Base-by-base conservation (phyloP, 2,329 filamentous ascomycete species). In the Chaetomiaceae sp. region DNA sequence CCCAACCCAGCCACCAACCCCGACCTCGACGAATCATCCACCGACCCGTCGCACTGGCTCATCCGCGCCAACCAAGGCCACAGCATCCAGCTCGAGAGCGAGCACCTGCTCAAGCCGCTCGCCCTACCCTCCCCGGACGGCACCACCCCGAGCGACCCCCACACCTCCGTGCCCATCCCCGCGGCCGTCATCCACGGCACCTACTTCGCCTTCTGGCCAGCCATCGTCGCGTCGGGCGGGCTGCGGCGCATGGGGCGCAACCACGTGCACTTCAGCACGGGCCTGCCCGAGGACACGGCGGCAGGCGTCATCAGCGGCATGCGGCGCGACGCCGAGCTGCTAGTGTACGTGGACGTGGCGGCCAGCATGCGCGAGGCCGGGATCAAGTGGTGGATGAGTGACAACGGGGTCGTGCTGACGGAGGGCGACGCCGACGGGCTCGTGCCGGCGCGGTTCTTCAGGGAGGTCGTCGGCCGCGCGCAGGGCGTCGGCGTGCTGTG, bases 51-150 rank as follows among this genome's bases (percentile, higher is more conserved):
- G 0, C 74, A 85, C 64, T 96, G 83, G 71, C 74, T 94, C 26
- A 96, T 98, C 68, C 88, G 93, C 59, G 93, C 93, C 22, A 95
- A 94, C 61, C 93, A 97, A 69, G 93, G 93, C 45, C 93, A 97
- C 71, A 88, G 81, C 58, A 86, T 98, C 61, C 80, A 81, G 60
- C 69, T 82, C 29, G 83, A 87, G 22, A 80, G 80, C n/a, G 79
- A 83, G 38, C 76, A 76, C 0, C 75, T 94, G 2, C 77, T 95
- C 3, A 75, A 73, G 17, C 81, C 83, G 6, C 72, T 96, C 47
- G 82, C 79, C 1, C 61, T 79, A 1, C 74, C 75, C 27, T 67
- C 62, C 6, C 74, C 60, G 19, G 78, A 78, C 51, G 38, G 26
- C 20, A 32, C 10, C 29, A 48, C 5, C 45, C 51, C 26, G 41